These are phyloP conservation scores for Tuber calosporum DNA, from an alignment of 495 filamentous ascomycete genomes.

Conservation along the genomic window DNA sequence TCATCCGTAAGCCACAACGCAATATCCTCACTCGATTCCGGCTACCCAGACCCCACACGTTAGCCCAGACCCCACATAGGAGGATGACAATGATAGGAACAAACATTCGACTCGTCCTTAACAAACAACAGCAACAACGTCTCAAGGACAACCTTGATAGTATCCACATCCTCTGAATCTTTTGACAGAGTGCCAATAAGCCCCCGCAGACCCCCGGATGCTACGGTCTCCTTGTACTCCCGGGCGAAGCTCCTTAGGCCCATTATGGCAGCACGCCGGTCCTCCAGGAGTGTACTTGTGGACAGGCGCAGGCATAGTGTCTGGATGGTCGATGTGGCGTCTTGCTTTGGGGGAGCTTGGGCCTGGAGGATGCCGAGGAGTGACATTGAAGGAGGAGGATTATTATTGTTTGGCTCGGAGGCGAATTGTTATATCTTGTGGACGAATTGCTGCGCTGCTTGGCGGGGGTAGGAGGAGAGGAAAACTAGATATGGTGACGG, in stretches of 20 bases:
- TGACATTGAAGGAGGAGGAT: conserved; percentile 32
- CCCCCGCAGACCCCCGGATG: conserved; percentile 76
- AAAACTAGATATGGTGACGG: neutral
- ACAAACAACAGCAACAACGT: conserved; percentile 89
- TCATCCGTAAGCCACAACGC: conserved; percentile 95
- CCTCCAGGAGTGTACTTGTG: conserved; percentile 83
- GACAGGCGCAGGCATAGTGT: conserved; percentile 77
- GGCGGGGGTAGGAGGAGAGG: neutral
- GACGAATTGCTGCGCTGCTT: neutral
- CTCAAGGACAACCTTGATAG: conserved; percentile 86
- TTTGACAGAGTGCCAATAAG: conserved; percentile 77
- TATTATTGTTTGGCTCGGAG: conserved; percentile 10
- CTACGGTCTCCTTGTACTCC: conserved; percentile 91
- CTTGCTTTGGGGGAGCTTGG: conserved; percentile 90
- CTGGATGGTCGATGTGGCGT: conserved; percentile 85
- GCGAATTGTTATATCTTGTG: conserved; percentile 7
- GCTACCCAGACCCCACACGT: conserved; percentile 45
- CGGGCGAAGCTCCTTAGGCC: conserved; percentile 93
- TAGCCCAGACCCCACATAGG: neutral
- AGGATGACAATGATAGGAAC: conserved; percentile 37
- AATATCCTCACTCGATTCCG: conserved; percentile 95
- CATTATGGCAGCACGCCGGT: conserved; percentile 84
- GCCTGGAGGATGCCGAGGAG: conserved; percentile 41
- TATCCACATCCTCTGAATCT: conserved; percentile 94
- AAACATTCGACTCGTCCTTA: conserved; percentile 60